Percentiles rank a stretch among this genome's conserved stretches.
These are phyloP conservation scores for Pseudopithomyces maydicus DNA, from an alignment of 2,329 filamentous ascomycete genomes.

Conservation along the genomic window DNA sequence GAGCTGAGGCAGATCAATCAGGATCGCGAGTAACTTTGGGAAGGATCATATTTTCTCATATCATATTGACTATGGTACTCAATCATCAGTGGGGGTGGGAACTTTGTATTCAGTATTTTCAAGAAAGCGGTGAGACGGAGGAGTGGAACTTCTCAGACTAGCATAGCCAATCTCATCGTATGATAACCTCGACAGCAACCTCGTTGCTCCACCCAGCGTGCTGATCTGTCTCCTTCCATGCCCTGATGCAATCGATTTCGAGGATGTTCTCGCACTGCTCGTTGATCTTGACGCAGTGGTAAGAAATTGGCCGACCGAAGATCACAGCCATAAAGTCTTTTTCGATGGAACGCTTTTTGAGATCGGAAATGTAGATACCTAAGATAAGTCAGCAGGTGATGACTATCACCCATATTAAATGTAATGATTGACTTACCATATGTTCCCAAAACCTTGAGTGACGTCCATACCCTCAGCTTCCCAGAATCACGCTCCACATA, in stretches of 20 bases:
- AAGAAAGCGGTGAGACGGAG: too few species aligned
- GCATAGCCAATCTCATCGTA: conserved; percentile 20
- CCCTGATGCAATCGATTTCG: conserved; percentile 75
- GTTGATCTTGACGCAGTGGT: conserved; percentile 66
- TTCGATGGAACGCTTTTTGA: conserved; percentile 65
- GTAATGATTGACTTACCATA: conserved; percentile 58
- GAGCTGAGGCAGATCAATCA: too few species aligned
- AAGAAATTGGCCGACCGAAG: conserved; percentile 71
- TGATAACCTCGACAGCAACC: conserved; percentile 39
- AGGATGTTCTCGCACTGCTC: conserved; percentile 64
- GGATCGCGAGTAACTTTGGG: too few species aligned
- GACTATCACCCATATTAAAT: neutral
- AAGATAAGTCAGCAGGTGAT: conserved; percentile 10
- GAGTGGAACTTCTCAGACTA: too few species aligned
- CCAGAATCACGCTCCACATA: conserved; percentile 62
- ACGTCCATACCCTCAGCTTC: conserved; percentile 67
- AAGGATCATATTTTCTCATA: too few species aligned
- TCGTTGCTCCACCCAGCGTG: conserved; percentile 75
- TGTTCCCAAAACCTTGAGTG: conserved; percentile 78
- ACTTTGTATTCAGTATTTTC: too few species aligned
- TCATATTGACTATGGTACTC: too few species aligned
- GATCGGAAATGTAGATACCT: conserved; percentile 78
- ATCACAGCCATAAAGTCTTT: conserved; percentile 76
- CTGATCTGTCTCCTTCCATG: conserved; percentile 77
- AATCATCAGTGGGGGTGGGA: too few species aligned